These are phyloP conservation scores for Alectoria sarmentosa DNA, from an alignment of 495 filamentous ascomycete genomes.

Conservation along the genomic window DNA sequence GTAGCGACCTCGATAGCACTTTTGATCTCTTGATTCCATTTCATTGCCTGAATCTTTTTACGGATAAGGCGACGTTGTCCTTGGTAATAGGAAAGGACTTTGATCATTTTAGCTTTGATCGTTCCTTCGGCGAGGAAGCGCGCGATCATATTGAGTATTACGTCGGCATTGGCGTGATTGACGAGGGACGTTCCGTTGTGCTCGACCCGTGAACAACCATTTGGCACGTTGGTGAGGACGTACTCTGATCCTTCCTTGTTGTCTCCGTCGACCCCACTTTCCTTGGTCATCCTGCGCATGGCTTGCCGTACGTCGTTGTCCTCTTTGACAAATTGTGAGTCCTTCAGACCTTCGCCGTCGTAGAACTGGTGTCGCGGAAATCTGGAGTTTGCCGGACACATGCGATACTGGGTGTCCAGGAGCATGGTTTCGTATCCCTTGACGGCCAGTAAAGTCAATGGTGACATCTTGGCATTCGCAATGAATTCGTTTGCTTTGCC, in stretches of 20 bases:
- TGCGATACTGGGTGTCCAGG: background rate
- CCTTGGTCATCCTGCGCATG: background rate
- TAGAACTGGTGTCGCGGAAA: background rate
- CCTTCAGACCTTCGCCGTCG: background rate
- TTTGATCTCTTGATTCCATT: no score
- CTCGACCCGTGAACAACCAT: background rate
- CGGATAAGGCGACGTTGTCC: background rate
- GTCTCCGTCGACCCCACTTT: accelerated
- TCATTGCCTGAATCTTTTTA: background rate
- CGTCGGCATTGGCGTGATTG: background rate
- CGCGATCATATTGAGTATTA: background rate
- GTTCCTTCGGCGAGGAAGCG: background rate
- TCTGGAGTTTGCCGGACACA: background rate
- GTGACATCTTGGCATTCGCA: background rate
- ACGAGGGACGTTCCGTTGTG: slow-evolving; percentile 1
- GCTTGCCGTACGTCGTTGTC: background rate
- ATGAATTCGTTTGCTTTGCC: background rate
- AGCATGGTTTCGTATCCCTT: background rate
- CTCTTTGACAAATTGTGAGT: background rate
- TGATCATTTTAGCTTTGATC: background rate
- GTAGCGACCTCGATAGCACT: background rate
- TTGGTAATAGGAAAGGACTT: background rate
- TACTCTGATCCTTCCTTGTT: background rate
- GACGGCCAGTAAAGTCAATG: background rate
- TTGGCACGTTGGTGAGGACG: background rate